Evolutionary conservation across 371 early-diverging fungal species (phyloP).

Genomic region (Mortierella sp.): DNA sequence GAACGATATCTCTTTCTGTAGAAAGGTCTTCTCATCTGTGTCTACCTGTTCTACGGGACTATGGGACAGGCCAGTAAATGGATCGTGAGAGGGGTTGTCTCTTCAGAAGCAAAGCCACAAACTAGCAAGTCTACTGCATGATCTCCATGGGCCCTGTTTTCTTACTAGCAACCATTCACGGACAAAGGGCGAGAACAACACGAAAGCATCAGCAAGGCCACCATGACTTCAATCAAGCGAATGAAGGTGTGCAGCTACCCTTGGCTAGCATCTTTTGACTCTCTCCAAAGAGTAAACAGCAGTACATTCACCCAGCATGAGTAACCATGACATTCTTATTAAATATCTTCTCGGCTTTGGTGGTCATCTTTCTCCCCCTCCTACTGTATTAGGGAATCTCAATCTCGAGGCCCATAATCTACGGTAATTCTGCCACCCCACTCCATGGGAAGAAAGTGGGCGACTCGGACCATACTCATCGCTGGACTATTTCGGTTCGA

Average conservation of each 20-base stretch:
- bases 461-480: slow-evolving; percentile 84
- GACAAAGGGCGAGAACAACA: no score
- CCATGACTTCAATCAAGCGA: slow-evolving; percentile 45
- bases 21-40: no score
- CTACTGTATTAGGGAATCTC: slow-evolving; percentile 66
- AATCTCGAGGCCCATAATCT: slow-evolving; percentile 77
- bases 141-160: no score
- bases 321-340: not conserved
- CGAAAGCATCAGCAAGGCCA: not conserved
- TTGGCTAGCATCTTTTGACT: not conserved
- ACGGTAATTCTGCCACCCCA: slow-evolving; percentile 78
- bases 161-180: no score
- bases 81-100: no score
- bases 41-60: no score
- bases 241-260: slow-evolving; percentile 28
- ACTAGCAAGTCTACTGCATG: no score
- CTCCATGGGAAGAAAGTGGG: slow-evolving; percentile 70
- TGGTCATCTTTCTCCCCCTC: not conserved
- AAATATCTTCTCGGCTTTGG: not conserved
- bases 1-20: no score
- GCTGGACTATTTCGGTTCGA: slow-evolving; percentile 88
- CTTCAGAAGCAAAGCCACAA: no score
- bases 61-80: no score
- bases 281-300: no score
- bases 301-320: no score